Conservation (phyloP, 2,329 filamentous ascomycete species). For the Diaporthe citrichinensis region DNA sequence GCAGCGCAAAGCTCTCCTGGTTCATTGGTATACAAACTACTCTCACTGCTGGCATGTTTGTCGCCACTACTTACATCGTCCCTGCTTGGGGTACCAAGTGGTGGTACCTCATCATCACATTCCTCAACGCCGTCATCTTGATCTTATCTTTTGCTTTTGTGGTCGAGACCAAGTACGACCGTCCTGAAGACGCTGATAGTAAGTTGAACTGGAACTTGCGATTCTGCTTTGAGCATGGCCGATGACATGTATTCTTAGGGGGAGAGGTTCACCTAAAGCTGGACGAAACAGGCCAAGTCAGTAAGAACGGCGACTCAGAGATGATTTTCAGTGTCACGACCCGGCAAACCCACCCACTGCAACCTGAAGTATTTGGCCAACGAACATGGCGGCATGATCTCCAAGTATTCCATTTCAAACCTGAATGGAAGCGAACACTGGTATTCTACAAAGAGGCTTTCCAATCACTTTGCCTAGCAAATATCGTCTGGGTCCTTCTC, state of each 20-base stretch:
- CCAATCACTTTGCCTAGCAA: neutral
- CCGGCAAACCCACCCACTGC: neutral
- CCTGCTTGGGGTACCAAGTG: conserved; percentile 16
- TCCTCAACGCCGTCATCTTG: conserved; percentile 1
- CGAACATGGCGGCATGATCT: neutral
- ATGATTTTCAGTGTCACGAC: neutral
- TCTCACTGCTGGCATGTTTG: conserved; percentile 5
- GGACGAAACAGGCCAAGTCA: neutral
- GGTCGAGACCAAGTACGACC: conserved; percentile 2
- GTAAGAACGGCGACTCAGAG: neutral
- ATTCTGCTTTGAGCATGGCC: too few species aligned
- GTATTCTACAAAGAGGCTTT: neutral
- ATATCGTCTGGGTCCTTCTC: conserved; percentile 10
- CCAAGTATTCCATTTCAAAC: neutral
- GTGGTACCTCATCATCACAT: conserved; percentile 25
- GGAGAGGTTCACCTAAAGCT: neutral
- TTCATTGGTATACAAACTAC: conserved; percentile 15
- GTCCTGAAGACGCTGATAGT: conserved; percentile 12
- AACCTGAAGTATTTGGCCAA: neutral
- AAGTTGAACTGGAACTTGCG: neutral
- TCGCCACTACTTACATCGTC: conserved; percentile 7
- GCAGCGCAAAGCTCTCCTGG: conserved; percentile 13
- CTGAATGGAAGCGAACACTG: neutral
- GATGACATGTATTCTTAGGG: neutral
- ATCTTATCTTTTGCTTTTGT: neutral